These are phyloP conservation scores for Tetrapisispora pingtungensis DNA, from an alignment of 805 yeast species.

Conservation along the genomic window DNA sequence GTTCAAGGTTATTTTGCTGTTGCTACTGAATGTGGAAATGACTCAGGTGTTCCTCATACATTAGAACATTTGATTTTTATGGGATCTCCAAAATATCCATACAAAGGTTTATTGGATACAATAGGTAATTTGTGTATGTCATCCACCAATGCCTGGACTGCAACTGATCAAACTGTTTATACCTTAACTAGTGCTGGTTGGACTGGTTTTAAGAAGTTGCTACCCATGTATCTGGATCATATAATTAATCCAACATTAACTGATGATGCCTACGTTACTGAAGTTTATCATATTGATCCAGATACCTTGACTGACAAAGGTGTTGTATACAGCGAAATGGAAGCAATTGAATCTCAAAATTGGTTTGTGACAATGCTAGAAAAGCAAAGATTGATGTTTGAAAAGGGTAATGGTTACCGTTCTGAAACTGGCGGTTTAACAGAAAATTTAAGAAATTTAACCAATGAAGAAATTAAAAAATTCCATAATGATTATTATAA, in stretches of 20 bases:
- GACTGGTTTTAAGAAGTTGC: conserved; percentile 77
- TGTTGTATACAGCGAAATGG: conserved; percentile 96
- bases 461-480: conserved; percentile 61
- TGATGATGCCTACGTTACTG: conserved; percentile 85
- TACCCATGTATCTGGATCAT: conserved; percentile 89
- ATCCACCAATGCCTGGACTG: conserved; percentile 94
- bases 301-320: conserved; percentile 78
- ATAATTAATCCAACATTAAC: conserved; percentile 74
- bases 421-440: conserved; percentile 92
- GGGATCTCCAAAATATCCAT: conserved; percentile 87
- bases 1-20: conserved; percentile 94
- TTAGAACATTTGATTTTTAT: conserved; percentile 87
- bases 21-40: conserved; percentile 81
- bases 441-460: conserved; percentile 60
- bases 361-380: conserved; percentile 56
- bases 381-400: conserved; percentile 47
- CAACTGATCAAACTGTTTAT: conserved; percentile 90
- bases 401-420: conserved; percentile 64
- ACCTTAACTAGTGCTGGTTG: conserved; percentile 90
- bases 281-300: conserved; percentile 91
- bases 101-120: conserved; percentile 81
- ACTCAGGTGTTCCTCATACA: conserved; percentile 92
- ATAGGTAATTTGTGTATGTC: conserved; percentile 79
- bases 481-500: conserved; percentile 68
- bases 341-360: conserved; percentile 74